Evolutionary conservation across 2,329 filamentous ascomycete species (phyloP), one percentile per base, ranked within the genome.

Genomic region (Verruconis gallopava): DNA sequence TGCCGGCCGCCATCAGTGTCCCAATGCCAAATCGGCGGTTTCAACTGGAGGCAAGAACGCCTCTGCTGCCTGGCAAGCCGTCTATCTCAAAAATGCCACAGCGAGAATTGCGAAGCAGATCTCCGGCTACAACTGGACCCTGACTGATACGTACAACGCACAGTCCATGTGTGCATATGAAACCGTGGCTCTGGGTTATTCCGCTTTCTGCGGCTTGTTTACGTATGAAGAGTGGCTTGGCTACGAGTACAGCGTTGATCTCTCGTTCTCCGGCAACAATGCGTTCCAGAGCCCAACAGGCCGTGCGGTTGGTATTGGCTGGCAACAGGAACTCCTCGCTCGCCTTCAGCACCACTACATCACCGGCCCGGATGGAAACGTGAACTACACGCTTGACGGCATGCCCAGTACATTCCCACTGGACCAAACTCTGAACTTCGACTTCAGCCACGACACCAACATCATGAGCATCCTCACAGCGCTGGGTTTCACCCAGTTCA

Each of bases 381-480:
- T 68, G 61, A 84, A 85, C 54, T 66, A 72, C n/a, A 84, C 80
- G 0, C 69, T 84, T 21, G 79, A 83, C 61, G 73, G 68, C 53
- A 82, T 71, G 57, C 69, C 69, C 0, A 64, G 65, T 25, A 86
- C 81, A 0, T 88, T 88, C 55, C 82, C 82, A 0, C 61, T 82
- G 3, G 73, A 85, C 53, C 83, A 88, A 55, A 71, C 66, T 17
- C 65, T 88, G 13, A 85, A 85, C 57, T 72, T 86, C 38, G 82
- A 86, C 63, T 86, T 86, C 56, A 78, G 73, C 13, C 82, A 88
- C 57, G 82, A 88, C 58, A 80, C 78, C 21, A 83, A 81, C 54
- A 82, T 84, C 46, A 66, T 79, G 50, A 71, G 72, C 19, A 72
- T 85, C 48, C 63, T 86, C 3, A 76, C 79, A 0, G 81, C 82